Evolutionary conservation across 257 asterid genomes (phyloP), one percentile per base, ranked within the genome.

Genomic region (Hygrophila difformis): DNA sequence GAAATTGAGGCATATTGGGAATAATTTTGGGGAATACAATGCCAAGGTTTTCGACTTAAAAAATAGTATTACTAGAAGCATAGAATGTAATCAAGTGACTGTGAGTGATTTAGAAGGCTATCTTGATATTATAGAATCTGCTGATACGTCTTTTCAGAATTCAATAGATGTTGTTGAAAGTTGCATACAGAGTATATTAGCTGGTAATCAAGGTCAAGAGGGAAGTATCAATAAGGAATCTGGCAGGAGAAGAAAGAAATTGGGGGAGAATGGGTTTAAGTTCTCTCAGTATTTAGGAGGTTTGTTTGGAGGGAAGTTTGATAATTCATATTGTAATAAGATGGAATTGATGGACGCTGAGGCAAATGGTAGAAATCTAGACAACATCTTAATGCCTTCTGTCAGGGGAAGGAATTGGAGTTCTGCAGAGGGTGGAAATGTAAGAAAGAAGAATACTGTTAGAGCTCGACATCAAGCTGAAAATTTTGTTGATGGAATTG

Each of bases 21-120:
- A 67, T 16, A 40, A 57, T 42, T 42, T 82, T 22, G 62, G 53
- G 47, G 73, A 57, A 35, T 52, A 56, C 48, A 62, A 66, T 54
- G 65, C 35, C 0, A 62, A 73, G 51, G 60, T 73, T 70, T 43
- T 62, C 41, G 61, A 50, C 19, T 51, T 88, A 31, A 84, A 55
- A 73, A 67, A 63, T 59, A 79, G 60, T 57, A 51, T 84, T 48
- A 31, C 29, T 42, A 59, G 72, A 42, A 51, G 77, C 43, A 68
- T 78, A 36, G 73, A 73, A 15, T 12, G 51, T 47, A 77, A 74
- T 64, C 73, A 50, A 28, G 60, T 88, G 53, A 66, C 64, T 5
- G 35, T 63, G 62, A 63, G 64, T 44, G 97, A 78, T 65, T 71
- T 84, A 57, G 70, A 66, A 60, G 60, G 79, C 59, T 73, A 70